Evolutionary conservation across 179 eudicot genomes (phyloP).

Genomic region (Spergularia azorica): DNA sequence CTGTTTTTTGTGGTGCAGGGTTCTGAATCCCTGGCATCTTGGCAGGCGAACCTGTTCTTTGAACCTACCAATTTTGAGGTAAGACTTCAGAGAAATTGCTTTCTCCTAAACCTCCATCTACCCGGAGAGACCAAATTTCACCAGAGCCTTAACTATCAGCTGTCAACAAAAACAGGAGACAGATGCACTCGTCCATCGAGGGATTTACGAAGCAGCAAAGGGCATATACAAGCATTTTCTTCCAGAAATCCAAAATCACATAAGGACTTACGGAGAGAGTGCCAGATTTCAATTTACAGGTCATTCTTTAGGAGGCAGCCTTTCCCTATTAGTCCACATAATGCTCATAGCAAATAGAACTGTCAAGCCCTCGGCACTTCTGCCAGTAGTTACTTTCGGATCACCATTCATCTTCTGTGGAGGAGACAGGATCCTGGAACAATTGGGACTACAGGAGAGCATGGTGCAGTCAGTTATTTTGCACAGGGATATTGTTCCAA

Average conservation of each 20-base stretch:
- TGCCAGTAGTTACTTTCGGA: constrained; percentile 81
- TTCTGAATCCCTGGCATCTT: constrained; percentile 74
- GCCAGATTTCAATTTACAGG: constrained; percentile 88
- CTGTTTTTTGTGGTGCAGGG: constrained; percentile 49
- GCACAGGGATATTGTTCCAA: constrained; percentile 94
- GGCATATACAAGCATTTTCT: constrained; percentile 81
- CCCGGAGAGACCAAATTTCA: background rate
- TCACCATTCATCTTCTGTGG: constrained; percentile 83
- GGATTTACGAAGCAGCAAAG: constrained; percentile 95
- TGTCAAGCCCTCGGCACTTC: constrained; percentile 49
- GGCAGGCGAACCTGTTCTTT: constrained; percentile 89
- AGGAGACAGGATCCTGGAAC: constrained; percentile 58
- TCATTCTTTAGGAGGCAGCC: constrained; percentile 93
- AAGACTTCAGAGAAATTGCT: constrained; percentile 19
- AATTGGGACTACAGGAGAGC: constrained; percentile 60
- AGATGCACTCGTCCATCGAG: constrained; percentile 83
- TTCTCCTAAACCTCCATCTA: background rate
- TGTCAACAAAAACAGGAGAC: constrained; percentile 48
- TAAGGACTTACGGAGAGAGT: constrained; percentile 41
- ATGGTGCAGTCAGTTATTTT: constrained; percentile 68
- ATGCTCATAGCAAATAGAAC: constrained; percentile 67
- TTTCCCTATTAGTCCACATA: constrained; percentile 66
- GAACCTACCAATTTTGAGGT: constrained; percentile 88
- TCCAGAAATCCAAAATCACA: constrained; percentile 71
- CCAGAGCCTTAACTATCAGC: background rate